Base-by-base conservation (phyloP, 257 asterid species). In the Gentiana dahurica region DNA sequence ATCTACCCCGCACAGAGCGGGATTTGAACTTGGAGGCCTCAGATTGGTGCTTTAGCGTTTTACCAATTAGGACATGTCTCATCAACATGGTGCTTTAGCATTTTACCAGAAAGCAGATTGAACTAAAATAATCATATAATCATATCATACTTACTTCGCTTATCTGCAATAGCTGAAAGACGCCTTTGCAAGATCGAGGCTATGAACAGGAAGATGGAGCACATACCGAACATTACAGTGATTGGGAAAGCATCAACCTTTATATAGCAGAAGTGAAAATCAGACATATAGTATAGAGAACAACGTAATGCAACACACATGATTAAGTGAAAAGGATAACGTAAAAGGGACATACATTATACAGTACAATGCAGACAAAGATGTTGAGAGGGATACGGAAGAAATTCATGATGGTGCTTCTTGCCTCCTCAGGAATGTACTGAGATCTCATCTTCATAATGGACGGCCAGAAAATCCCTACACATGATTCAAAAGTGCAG, bases 361-460 rank as follows among this genome's bases (percentile, higher is more conserved):
- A 91, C 34, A 91, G 89, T 52, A 91, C 96, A 54, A 91, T 69
- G 79, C 98, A 91, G 36, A 91, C 98, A 59, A 87, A 91, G 65
- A 91, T 81, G 75, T 91, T 87, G 15, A 91, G 86, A 13, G 98
- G 98, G 65, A 91, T 83, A 24, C 96, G 84, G 85, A 91, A 91
- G 77, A 91, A 91, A 74, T 91, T 87, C 96, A 91, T 82, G 71
- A 91, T 91, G 62, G 98, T 90, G 75, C 98, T 87, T 63, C 98
- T 79, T 43, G 98, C 94, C 80, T 87, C 96, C 78, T 91, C 98
- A 1, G 98, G 98, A 54, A 91, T 81, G 84, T 82, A 91, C 59
- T 84, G 95, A 57, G 98, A 91, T 77, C 98, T 83, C 98, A 91
- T 91, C 87, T 91, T 91, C 98, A 91, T 91, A 55, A 91, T 91